Conservation (phyloP, 768 basidiomycete species). For the Calocybe cyanea region DNA sequence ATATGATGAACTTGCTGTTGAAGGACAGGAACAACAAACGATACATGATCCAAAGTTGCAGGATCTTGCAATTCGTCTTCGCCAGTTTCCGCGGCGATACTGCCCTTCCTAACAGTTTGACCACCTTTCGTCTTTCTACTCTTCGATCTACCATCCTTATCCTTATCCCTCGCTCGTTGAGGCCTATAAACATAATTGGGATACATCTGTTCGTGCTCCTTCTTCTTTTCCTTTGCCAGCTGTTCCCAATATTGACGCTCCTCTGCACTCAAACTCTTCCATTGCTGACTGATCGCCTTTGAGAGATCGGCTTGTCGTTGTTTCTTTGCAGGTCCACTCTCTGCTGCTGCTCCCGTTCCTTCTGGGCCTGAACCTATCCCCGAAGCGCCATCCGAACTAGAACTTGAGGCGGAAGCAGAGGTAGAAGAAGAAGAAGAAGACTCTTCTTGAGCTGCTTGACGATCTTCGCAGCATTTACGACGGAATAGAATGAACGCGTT, state of each 20-base stretch:
- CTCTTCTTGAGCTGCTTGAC: slow-evolving; percentile 53
- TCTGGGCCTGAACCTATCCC: no score
- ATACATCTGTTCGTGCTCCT: slow-evolving; percentile 71
- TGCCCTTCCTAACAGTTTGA: no score
- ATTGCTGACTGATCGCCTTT: slow-evolving; percentile 79
- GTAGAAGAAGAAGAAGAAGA: slow-evolving; percentile 14
- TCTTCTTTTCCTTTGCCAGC: slow-evolving; percentile 74
- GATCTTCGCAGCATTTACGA: slow-evolving; percentile 72
- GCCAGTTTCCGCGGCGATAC: no score
- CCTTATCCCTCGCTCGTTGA: slow-evolving; percentile 54
- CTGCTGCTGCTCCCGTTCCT: slow-evolving; percentile 17
- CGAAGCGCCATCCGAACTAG: no score
- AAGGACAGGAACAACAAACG: slow-evolving; percentile 35
- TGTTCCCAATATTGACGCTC: slow-evolving; percentile 75
- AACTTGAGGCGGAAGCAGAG: no score
- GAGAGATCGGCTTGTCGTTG: slow-evolving; percentile 68
- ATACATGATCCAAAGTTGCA: slow-evolving; percentile 38
- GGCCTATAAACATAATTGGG: slow-evolving; percentile 80
- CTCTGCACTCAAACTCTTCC: slow-evolving; percentile 63
- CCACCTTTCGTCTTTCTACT: slow-evolving; percentile 37
- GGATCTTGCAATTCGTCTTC: slow-evolving; percentile 10
- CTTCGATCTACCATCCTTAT: slow-evolving; percentile 40
- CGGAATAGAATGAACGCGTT: slow-evolving; percentile 86
- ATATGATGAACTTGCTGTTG: slow-evolving; percentile 18
- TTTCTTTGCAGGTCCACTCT: slow-evolving; percentile 50